Evolutionary conservation across 805 yeast species (phyloP), one percentile per base, ranked within the genome.

Genomic region (Lachancea meyersii): DNA sequence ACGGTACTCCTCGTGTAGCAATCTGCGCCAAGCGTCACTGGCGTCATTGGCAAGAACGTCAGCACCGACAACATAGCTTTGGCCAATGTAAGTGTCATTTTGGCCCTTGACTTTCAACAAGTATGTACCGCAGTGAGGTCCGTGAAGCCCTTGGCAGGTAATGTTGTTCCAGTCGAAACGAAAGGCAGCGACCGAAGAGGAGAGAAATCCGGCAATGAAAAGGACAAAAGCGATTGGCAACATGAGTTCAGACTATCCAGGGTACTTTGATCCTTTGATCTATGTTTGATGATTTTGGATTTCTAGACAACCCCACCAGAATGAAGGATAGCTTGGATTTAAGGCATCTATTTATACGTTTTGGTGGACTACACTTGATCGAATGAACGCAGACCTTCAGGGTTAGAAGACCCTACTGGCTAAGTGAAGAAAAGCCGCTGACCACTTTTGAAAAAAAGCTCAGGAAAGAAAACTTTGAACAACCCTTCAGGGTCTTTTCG

Each of bases 101-200:
- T 40, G 38, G 22, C 43, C 50, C 19, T 43, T 48, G 18, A 48
- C 48, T 34, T 42, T 40, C 40, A 46, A 20, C 18, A 39, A 41
- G 18, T 48, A 48, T 20, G 50, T 46, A 17, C 52, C 52, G 28
- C 52, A 48, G 32, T 41, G 50, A 14, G 43, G 45, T 3, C 52
- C 52, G 26, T 46, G 52, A 11, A 48, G 33, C 14, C 26, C 41
- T 13, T 37, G 10, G n/a, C 52, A 48, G 13, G 52, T 48, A 16
- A 42, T 45, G 26, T 48, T 44, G 4, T 19, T 31, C 41, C 42
- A 35, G 27, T 47, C 50, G 31, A 41, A 48, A 32, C 52, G 44
- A 14, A 35, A 44, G 11, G 52, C 50, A 9, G 33, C 19, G 10
- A 40, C 48, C n/a, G 39, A 34, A 16, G 37, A n/a, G 4, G 44